Evolutionary conservation across 2,329 filamentous ascomycete species (phyloP).

Genomic region (Paecilomyces formosus): DNA sequence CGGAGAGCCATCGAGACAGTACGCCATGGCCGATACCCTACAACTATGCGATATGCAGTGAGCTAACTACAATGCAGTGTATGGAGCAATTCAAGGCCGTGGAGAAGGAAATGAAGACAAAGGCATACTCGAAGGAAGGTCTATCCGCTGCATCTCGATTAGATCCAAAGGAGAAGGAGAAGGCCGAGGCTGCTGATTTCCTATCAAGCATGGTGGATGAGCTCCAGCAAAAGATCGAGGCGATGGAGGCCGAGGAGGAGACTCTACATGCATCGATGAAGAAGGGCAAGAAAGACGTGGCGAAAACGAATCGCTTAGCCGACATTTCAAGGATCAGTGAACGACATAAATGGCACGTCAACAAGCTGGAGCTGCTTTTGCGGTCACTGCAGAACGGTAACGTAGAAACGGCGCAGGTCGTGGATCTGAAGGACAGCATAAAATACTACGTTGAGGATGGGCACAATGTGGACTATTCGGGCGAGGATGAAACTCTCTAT

Average conservation of each 20-base stretch:
- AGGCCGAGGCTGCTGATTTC: constrained; percentile 81
- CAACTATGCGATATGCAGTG: neutral
- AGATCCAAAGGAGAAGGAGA: constrained; percentile 96
- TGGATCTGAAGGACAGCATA: constrained; percentile 83
- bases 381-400: constrained; percentile 88
- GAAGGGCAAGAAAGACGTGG: constrained; percentile 81
- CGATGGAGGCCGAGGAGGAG: constrained; percentile 83
- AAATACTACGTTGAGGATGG: constrained; percentile 92
- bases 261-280: constrained; percentile 81
- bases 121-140: constrained; percentile 97
- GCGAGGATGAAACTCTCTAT: constrained; percentile 88
- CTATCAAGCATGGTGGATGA: constrained; percentile 82
- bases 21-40: constrained; percentile 11
- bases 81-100: constrained; percentile 99
- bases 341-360: constrained; percentile 92
- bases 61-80: constrained; percentile 31
- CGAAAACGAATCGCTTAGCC: constrained; percentile 79
- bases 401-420: constrained; percentile 79
- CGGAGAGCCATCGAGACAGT: constrained; percentile 97
- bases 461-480: constrained; percentile 76
- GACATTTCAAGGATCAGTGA: constrained; percentile 80
- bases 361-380: constrained; percentile 83
- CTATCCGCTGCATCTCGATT: constrained; percentile 84
- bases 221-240: constrained; percentile 87
- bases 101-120: constrained; percentile 99